Percentiles rank a stretch among this genome's conserved stretches.
phyloP scores from a whole-genome alignment of 768 basidiomycete species.

The Panaeolus cyanescens region DNA sequence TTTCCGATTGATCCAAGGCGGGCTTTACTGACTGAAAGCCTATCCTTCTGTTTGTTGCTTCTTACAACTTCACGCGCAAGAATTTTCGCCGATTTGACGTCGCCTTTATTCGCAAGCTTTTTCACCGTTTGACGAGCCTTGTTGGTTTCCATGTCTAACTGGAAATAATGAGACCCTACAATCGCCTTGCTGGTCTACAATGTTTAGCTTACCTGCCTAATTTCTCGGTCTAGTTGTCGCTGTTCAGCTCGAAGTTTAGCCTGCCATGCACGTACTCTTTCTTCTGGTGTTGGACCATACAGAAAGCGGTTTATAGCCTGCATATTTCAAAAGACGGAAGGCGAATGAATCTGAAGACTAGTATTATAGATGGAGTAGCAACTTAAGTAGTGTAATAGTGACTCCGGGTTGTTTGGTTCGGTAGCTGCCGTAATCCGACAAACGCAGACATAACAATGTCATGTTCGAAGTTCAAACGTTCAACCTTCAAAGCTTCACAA shows the following conservation, averaged over 20 bases:
- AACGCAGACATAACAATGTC: neutral
- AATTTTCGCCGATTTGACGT: slow-evolving; percentile 90
- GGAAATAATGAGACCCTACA: slow-evolving; percentile 8
- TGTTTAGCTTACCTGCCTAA: slow-evolving; percentile 77
- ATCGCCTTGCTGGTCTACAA: neutral
- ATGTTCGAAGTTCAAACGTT: too few relatives aligned
- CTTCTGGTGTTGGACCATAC: slow-evolving; percentile 96
- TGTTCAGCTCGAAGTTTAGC: slow-evolving; percentile 79
- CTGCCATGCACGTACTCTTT: slow-evolving; percentile 92
- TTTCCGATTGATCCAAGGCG: slow-evolving; percentile 86
- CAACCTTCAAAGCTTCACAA: too few relatives aligned
- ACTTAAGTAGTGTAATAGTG: neutral
- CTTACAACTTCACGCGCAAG: slow-evolving; percentile 94
- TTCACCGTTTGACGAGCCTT: slow-evolving; percentile 85
- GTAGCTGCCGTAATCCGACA: neutral
- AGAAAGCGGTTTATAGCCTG: slow-evolving; percentile 90
- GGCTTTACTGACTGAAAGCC: slow-evolving; percentile 91
- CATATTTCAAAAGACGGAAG: slow-evolving; percentile 41
- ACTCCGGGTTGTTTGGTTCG: slow-evolving; percentile 1
- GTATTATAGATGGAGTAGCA: neutral
- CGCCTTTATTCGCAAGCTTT: slow-evolving; percentile 87
- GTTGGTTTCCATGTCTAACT: slow-evolving; percentile 82
- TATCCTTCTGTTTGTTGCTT: slow-evolving; percentile 92
- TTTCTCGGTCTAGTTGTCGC: slow-evolving; percentile 88
- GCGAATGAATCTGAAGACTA: neutral